A percentile compares a stretch with the other conserved stretches of the same genome.
Conservation (phyloP, 1,284 basidiomycete species). For the Inonotus obliquus region DNA sequence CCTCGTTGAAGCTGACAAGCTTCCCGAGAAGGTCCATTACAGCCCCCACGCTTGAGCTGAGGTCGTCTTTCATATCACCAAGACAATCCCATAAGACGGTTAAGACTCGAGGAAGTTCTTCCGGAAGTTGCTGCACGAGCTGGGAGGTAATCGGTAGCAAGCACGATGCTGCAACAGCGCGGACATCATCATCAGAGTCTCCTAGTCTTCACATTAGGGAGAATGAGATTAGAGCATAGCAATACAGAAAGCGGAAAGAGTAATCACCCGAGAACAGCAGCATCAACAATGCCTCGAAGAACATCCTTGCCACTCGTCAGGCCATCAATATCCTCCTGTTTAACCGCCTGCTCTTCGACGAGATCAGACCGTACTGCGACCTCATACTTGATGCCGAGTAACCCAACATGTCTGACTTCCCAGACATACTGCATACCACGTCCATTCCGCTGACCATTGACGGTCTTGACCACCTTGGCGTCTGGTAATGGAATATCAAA, state of each 20-base stretch:
- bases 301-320: constrained; percentile 42
- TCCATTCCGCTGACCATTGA: constrained; percentile 26
- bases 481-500: constrained; percentile 15
- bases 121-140: constrained; percentile 74
- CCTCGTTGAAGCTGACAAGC: constrained; percentile 77
- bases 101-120: constrained; percentile 70
- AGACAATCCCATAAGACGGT: constrained; percentile 91
- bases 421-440: constrained; percentile 72
- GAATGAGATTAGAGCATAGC: constrained; percentile 2
- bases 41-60: constrained; percentile 93
- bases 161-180: constrained; percentile 91
- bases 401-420: constrained; percentile 96
- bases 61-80: constrained; percentile 91
- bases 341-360: constrained; percentile 42
- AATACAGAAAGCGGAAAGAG: not conserved
- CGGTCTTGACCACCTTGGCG: constrained; percentile 23
- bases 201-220: constrained; percentile 52
- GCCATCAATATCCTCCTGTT: constrained; percentile 24
- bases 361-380: constrained; percentile 89
- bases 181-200: constrained; percentile 95
- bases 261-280: constrained; percentile 80
- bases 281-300: constrained; percentile 77
- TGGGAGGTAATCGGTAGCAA: constrained; percentile 81
- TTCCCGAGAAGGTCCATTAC: constrained; percentile 95
- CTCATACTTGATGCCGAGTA: constrained; percentile 96